Percentiles rank a stretch among this genome's conserved stretches.
These are phyloP conservation scores for Geotrichum citri-aurantii DNA, from an alignment of 1,139 yeast species.

Conservation along the genomic window DNA sequence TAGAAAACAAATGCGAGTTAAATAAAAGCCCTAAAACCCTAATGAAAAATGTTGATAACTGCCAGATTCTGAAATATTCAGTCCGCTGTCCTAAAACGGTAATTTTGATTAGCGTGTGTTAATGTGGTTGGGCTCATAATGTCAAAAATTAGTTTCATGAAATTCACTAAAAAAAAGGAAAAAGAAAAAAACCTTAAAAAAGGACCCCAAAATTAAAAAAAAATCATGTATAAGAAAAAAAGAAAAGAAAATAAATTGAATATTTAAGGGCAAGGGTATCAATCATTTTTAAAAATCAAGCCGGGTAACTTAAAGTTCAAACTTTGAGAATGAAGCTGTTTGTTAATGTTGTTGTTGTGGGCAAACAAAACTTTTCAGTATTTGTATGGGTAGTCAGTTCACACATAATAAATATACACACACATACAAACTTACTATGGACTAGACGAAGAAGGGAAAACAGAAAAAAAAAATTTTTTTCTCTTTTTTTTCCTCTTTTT, in stretches of 20 bases:
- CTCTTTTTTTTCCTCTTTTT: neutral
- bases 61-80: neutral
- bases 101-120: too few species aligned
- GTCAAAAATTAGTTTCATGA: neutral
- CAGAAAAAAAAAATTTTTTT: slow-evolving; percentile 2
- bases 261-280: neutral
- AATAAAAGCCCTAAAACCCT: slow-evolving; percentile 10
- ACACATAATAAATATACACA: too few species aligned
- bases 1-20: too few species aligned
- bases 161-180: neutral
- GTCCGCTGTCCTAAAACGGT: neutral
- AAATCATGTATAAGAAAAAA: neutral
- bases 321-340: neutral
- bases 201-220: neutral
- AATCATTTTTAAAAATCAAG: neutral
- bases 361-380: neutral
- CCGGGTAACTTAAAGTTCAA: neutral
- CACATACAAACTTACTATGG: neutral
- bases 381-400: neutral
- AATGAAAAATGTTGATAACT: neutral
- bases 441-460: neutral
- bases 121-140: neutral
- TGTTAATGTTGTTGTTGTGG: neutral
- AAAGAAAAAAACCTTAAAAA: neutral
- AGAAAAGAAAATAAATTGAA: too few species aligned